Conservation (phyloP, 148 eudicot genomes). For the Arctostaphylos glauca region DNA sequence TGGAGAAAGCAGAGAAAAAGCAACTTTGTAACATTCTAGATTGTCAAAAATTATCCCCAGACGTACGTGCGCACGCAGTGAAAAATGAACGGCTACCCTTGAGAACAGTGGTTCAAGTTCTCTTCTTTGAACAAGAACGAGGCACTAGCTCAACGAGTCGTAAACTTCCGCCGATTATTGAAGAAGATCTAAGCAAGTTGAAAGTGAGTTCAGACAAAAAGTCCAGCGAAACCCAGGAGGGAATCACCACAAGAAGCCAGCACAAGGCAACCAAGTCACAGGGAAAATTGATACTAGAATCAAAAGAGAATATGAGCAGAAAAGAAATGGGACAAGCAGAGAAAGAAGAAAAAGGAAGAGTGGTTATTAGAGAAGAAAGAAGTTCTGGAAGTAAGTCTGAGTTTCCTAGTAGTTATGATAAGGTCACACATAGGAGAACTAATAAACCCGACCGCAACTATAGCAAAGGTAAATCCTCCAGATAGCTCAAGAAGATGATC, state of each 20-base stretch:
- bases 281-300: not conserved
- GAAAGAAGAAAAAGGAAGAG: conserved; percentile 11
- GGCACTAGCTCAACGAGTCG: conserved; percentile 11
- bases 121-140: conserved; percentile 54
- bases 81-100: conserved; percentile 56
- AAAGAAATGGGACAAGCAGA: not conserved
- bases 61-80: conserved; percentile 45
- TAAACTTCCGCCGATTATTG: not conserved
- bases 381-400: conserved; percentile 19
- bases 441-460: conserved; percentile 11
- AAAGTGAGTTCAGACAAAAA: conserved; percentile 11
- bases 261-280: not conserved
- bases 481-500: conserved; percentile 7
- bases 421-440: conserved; percentile 8
- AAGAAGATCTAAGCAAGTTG: conserved; percentile 9
- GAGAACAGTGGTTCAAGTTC: conserved; percentile 59
- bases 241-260: conserved; percentile 7
- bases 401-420: not conserved
- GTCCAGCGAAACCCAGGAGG: conserved; percentile 1
- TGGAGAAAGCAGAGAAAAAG: conserved; percentile 54
- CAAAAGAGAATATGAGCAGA: not conserved
- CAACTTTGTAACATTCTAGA: conserved; percentile 44
- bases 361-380: conserved; percentile 8
- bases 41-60: conserved; percentile 48
- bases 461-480: conserved; percentile 11